Percentiles rank a stretch among this genome's conserved stretches.
phyloP scores from a whole-genome alignment of 805 yeast species.

The Geotrichum ghanense region DNA sequence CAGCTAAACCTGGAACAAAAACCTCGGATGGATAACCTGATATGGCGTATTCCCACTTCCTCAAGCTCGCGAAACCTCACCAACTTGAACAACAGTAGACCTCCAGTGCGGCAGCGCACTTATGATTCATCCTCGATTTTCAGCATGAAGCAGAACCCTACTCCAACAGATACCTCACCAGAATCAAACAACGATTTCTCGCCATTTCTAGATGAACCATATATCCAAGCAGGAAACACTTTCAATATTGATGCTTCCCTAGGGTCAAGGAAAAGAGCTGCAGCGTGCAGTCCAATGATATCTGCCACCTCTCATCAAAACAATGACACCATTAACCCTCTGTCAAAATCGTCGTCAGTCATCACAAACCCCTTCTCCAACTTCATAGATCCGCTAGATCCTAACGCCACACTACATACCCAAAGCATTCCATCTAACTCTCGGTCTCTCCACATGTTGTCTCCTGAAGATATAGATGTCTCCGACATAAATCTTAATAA shows the following conservation, averaged over 20 bases:
- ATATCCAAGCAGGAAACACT: too few relatives aligned
- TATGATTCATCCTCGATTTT: conserved; percentile 3
- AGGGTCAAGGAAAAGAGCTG: conserved; percentile 1
- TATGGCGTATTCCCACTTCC: conserved; percentile 10
- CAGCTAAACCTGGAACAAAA: conserved; percentile 11
- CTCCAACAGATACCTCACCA: conserved; percentile 14
- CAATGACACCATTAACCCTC: background rate
- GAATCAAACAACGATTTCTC: conserved; percentile 8
- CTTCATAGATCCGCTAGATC: background rate
- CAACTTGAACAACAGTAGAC: background rate
- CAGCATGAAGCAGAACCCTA: conserved; percentile 3
- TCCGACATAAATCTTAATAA: background rate
- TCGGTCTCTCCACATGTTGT: background rate
- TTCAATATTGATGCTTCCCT: background rate
- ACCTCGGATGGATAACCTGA: conserved; percentile 13
- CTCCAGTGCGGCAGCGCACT: conserved; percentile 3
- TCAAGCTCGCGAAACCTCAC: background rate
- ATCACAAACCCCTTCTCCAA: background rate
- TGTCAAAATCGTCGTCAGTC: background rate
- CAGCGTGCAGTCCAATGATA: background rate
- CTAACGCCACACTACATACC: background rate
- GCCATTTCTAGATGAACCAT: background rate
- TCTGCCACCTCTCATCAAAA: background rate
- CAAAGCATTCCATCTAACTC: conserved; percentile 5
- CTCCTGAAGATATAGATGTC: background rate